These are phyloP conservation scores for Berberis vulgaris DNA, from an alignment of 164 flowering plant genomes.

Conservation along the genomic window DNA sequence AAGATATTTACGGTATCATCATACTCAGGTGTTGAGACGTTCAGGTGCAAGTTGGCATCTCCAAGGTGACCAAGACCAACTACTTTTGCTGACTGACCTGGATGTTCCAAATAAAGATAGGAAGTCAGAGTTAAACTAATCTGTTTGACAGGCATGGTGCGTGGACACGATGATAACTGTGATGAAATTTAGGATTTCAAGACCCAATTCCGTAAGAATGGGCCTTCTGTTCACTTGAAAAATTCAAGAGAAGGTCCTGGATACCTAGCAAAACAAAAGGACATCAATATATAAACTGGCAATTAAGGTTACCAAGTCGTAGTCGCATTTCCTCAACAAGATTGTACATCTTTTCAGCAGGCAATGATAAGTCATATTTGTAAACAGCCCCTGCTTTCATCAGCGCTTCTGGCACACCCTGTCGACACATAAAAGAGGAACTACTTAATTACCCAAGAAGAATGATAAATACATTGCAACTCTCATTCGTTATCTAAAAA, in stretches of 20 bases:
- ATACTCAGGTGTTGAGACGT: constrained; percentile 66
- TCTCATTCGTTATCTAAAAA: not conserved
- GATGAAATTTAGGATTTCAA: too few relatives aligned
- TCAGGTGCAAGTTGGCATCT: constrained; percentile 93
- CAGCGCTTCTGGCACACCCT: constrained; percentile 89
- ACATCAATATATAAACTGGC: not conserved
- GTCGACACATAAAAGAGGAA: constrained; percentile 7
- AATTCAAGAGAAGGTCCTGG: not conserved
- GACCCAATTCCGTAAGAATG: too few relatives aligned
- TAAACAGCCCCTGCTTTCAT: constrained; percentile 88
- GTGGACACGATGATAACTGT: too few relatives aligned
- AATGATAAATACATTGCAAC: not conserved
- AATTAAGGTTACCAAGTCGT: constrained; percentile 51
- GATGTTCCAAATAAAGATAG: constrained; percentile 1
- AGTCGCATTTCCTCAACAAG: constrained; percentile 84
- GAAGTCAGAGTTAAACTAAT: not conserved
- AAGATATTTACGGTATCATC: constrained; percentile 56
- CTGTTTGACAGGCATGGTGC: too few relatives aligned
- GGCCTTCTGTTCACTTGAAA: not conserved
- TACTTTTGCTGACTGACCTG: constrained; percentile 71
- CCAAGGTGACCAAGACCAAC: constrained; percentile 96
- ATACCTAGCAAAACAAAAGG: not conserved
- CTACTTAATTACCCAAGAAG: not conserved
- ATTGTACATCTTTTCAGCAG: constrained; percentile 72
- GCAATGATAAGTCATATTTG: constrained; percentile 93